These are phyloP conservation scores for Cutaneotrichosporon daszewskae DNA, from an alignment of 1,284 basidiomycete genomes.

Conservation along the genomic window DNA sequence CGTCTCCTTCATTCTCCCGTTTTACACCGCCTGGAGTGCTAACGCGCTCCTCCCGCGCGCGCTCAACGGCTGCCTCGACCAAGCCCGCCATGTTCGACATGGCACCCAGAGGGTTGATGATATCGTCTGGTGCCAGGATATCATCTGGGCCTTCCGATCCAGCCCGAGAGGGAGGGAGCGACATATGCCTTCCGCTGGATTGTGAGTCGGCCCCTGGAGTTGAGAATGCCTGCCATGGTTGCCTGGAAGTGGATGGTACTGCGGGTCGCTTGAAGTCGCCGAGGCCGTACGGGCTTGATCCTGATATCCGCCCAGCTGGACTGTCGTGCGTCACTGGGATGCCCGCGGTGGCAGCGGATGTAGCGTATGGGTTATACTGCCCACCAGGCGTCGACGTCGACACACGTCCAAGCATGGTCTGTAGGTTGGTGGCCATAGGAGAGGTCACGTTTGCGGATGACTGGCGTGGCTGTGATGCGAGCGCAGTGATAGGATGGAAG, in stretches of 20 bases:
- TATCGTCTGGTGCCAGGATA: slow-evolving; percentile 37
- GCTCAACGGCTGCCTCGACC: slow-evolving; percentile 46
- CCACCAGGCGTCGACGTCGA: no score
- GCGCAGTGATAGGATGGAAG: slow-evolving; percentile 8
- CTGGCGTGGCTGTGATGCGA: slow-evolving; percentile 4
- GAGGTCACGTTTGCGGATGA: background rate
- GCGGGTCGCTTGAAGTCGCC: background rate
- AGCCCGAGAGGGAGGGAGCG: slow-evolving; percentile 35
- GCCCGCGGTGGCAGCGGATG: background rate
- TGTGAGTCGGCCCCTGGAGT: background rate
- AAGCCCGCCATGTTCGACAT: slow-evolving; percentile 47
- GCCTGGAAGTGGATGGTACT: background rate
- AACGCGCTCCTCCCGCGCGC: slow-evolving; percentile 37
- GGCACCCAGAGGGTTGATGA: slow-evolving; percentile 42
- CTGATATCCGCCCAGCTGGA: no score
- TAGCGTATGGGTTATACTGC: slow-evolving; percentile 13
- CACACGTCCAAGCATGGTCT: slow-evolving; percentile 4
- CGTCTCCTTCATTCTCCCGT: slow-evolving; percentile 3
- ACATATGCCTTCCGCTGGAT: slow-evolving; percentile 2
- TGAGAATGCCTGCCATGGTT: slow-evolving; percentile 11
- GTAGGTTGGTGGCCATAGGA: slow-evolving; percentile 7
- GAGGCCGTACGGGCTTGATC: no score
- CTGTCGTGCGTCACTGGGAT: no score
- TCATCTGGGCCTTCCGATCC: slow-evolving; percentile 39
- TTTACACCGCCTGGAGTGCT: background rate